phyloP scores from a whole-genome alignment of 2,329 filamentous ascomycete species.

The Colletotrichum neosansevieriae region DNA sequence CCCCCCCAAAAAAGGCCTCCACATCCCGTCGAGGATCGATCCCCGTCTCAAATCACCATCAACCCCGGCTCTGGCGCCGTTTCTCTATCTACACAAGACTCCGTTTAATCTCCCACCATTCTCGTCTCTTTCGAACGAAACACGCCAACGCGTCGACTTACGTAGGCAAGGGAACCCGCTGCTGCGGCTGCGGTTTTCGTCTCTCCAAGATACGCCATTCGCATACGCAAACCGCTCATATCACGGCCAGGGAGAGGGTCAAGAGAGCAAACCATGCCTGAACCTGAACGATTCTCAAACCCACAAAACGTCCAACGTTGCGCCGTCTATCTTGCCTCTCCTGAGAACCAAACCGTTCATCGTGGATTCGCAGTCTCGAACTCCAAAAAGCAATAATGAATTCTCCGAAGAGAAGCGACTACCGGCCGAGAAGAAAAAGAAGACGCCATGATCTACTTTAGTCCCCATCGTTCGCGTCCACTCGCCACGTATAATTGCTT shows the following conservation, averaged over 20 bases:
- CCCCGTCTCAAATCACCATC: constrained; percentile 13
- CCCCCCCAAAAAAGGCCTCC: neutral
- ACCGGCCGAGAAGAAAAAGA: neutral
- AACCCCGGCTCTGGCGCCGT: constrained; percentile 1
- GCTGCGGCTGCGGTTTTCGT: neutral
- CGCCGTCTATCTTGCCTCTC: neutral
- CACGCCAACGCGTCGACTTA: constrained; percentile 31
- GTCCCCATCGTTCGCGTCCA: neutral
- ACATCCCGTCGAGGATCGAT: constrained; percentile 32
- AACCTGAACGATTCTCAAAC: neutral
- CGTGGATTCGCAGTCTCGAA: neutral
- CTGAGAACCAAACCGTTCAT: neutral
- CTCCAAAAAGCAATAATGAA: neutral
- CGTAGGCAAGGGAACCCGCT: constrained; percentile 1
- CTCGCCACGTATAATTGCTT: neutral
- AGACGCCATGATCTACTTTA: neutral
- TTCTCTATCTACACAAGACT: constrained; percentile 27
- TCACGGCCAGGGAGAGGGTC: neutral
- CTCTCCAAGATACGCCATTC: constrained; percentile 4
- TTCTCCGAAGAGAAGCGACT: neutral
- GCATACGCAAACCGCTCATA: neutral
- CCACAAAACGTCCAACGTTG: neutral
- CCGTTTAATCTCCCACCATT: constrained; percentile 26
- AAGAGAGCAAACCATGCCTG: neutral
- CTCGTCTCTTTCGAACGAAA: constrained; percentile 28